Evolutionary conservation across 345 rosid species (phyloP), one percentile per base, ranked within the genome.

Genomic region (Ceriops tagal): DNA sequence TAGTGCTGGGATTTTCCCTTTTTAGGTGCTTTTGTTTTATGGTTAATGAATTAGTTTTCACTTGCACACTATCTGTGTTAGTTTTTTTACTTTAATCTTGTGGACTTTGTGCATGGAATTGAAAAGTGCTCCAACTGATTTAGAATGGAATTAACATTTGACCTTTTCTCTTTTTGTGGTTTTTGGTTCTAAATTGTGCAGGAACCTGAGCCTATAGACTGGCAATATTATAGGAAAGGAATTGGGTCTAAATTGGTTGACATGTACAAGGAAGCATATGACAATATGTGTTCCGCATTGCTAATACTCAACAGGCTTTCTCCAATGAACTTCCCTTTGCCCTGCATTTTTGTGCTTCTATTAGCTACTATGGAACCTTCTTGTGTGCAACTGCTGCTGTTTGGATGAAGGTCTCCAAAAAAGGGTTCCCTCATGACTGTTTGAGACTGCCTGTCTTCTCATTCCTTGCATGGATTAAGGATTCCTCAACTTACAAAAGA

Each of bases 161-260:
- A 56, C 4, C 3, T 5, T 24, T 24, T 34, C 7, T 1, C 8
- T 7, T 34, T 34, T 1, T 34, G 6, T 56, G 6, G 4, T 24
- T 56, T 56, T 27, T 24, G 30, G 59, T 56, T 56, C 59, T 56
- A 24, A 24, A 56, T 53, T 19, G 59, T 73, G 62, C 82, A 96
- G 99, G 99, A 96, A 67, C 99, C 98, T 39, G 96, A 92, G 73
- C 99, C 98, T 16, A 73, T 96, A 66, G 87, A 96, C 77, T 96
- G 99, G 99, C 97, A 90, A 55, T 85, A 79, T 75, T 92, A 92
- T 70, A 85, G 99, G 71, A 92, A 89, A 73, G 91, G 89, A 72
- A 84, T 92, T 66, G 99, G 99, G 21, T 52, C 95, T 71, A 96
- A 97, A 66, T 75, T 92, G 75, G 97, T 96, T 68, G 98, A 92